Conservation (phyloP, 225 moss, liverwort and hornwort species). For the Asterella californica region DNA sequence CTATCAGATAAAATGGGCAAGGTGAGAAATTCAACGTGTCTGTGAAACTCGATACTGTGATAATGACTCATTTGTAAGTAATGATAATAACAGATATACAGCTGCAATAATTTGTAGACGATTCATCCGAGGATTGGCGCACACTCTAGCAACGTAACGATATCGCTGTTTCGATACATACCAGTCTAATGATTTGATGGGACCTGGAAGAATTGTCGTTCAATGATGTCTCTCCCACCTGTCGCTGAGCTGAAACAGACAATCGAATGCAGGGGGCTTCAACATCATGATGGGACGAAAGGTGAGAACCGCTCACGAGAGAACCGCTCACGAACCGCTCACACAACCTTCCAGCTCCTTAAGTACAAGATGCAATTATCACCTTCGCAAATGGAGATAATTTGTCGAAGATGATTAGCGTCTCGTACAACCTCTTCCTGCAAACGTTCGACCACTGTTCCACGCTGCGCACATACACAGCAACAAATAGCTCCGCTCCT, state of each 20-base stretch:
- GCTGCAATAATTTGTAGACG: too few species aligned
- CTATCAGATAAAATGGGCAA: slow-evolving; percentile 29
- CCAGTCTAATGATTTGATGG: slow-evolving; percentile 94
- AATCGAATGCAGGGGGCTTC: not conserved
- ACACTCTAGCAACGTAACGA: too few species aligned
- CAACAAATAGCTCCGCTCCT: not conserved
- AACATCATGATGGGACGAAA: not conserved
- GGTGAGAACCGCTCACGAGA: not conserved
- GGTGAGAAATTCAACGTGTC: too few species aligned
- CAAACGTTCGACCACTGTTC: slow-evolving; percentile 80
- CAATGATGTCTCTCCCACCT: slow-evolving; percentile 95
- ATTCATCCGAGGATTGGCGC: too few species aligned
- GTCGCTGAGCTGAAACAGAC: slow-evolving; percentile 69
- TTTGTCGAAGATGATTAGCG: slow-evolving; percentile 66
- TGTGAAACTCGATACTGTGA: too few species aligned
- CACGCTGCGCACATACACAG: slow-evolving; percentile 50
- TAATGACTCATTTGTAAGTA: too few species aligned
- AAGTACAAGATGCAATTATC: not conserved
- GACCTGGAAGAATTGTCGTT: slow-evolving; percentile 93
- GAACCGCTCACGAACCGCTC: too few species aligned
- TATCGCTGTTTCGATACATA: slow-evolving; percentile 18
- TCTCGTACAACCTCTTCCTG: slow-evolving; percentile 89
- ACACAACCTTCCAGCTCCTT: not conserved
- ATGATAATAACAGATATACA: too few species aligned
- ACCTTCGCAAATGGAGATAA: slow-evolving; percentile 95